Conservation (phyloP, 805 yeast species). For the Barnettozyma vustinii region DNA sequence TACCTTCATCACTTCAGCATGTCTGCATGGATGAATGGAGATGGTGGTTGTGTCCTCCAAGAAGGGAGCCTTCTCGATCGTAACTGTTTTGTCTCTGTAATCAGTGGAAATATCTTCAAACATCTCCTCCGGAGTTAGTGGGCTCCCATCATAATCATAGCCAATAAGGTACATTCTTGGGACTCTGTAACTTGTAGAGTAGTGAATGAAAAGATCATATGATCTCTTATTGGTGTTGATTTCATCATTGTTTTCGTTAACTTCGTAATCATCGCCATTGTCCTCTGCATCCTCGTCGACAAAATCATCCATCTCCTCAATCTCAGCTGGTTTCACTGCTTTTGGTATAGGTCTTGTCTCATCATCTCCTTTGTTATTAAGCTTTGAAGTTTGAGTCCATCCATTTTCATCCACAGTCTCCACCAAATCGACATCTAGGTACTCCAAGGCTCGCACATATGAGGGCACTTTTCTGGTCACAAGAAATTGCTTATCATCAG, state of each 20-base stretch:
- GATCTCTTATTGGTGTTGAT: slow-evolving; percentile 43
- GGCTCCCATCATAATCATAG: slow-evolving; percentile 75
- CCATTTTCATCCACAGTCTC: slow-evolving; percentile 45
- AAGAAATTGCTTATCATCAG: slow-evolving; percentile 79
- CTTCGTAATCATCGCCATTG: slow-evolving; percentile 31
- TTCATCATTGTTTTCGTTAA: slow-evolving; percentile 28
- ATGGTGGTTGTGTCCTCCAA: slow-evolving; percentile 65
- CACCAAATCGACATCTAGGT: slow-evolving; percentile 39
- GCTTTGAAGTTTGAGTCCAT: slow-evolving; percentile 44
- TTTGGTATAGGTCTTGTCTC: slow-evolving; percentile 6
- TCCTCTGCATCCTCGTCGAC: slow-evolving; percentile 40
- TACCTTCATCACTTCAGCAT: slow-evolving; percentile 90
- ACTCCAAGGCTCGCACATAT: slow-evolving; percentile 57
- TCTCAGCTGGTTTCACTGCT: slow-evolving; percentile 12
- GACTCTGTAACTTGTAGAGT: slow-evolving; percentile 91
- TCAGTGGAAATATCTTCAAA: slow-evolving; percentile 91
- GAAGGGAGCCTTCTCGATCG: slow-evolving; percentile 90
- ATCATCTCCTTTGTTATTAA: slow-evolving; percentile 14
- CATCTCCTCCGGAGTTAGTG: slow-evolving; percentile 84
- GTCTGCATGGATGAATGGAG: slow-evolving; percentile 94
- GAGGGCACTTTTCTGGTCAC: slow-evolving; percentile 90
- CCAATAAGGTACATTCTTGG: slow-evolving; percentile 94
- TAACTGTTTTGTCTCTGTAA: slow-evolving; percentile 92
- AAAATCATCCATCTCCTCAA: slow-evolving; percentile 41
- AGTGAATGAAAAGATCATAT: slow-evolving; percentile 86